These are phyloP conservation scores for Phylloporus rhodoxanthus DNA, from an alignment of 768 basidiomycete genomes.

Conservation along the genomic window DNA sequence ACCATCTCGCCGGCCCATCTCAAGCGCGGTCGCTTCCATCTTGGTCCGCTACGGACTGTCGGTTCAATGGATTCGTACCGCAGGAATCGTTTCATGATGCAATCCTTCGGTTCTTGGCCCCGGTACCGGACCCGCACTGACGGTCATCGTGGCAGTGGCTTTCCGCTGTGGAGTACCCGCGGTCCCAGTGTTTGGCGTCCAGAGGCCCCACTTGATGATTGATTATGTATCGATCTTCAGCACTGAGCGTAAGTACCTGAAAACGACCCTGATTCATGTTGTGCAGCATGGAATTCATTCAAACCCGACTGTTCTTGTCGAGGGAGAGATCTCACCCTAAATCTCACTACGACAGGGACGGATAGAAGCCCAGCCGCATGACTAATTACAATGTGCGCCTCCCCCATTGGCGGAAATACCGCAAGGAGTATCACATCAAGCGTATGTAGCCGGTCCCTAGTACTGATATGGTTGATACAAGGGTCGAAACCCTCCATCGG, in stretches of 20 bases:
- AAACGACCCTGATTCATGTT: constrained; percentile 25
- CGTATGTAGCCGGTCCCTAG: background rate
- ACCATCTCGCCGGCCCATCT: constrained; percentile 9
- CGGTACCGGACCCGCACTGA: constrained; percentile 14
- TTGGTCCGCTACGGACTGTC: constrained; percentile 6
- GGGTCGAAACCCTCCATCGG: background rate
- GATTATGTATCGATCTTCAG: constrained; percentile 18
- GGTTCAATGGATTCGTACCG: background rate
- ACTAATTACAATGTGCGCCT: constrained; percentile 5
- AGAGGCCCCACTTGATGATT: background rate
- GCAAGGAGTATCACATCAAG: constrained; percentile 6
- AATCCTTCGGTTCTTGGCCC: constrained; percentile 13
- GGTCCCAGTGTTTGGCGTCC: background rate
- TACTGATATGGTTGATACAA: background rate
- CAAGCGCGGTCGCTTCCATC: constrained; percentile 7
- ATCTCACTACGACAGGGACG: constrained; percentile 25
- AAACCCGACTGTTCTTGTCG: constrained; percentile 10
- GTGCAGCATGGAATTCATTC: constrained; percentile 17
- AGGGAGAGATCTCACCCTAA: constrained; percentile 15
- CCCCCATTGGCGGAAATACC: constrained; percentile 21
- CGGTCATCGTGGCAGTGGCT: constrained; percentile 6
- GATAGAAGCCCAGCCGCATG: constrained; percentile 14
- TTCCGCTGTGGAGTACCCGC: background rate
- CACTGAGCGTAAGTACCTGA: constrained; percentile 12
- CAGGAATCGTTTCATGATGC: constrained; percentile 7